Conservation (phyloP, 2,329 filamentous ascomycete species). For the Botrytis squamosa region DNA sequence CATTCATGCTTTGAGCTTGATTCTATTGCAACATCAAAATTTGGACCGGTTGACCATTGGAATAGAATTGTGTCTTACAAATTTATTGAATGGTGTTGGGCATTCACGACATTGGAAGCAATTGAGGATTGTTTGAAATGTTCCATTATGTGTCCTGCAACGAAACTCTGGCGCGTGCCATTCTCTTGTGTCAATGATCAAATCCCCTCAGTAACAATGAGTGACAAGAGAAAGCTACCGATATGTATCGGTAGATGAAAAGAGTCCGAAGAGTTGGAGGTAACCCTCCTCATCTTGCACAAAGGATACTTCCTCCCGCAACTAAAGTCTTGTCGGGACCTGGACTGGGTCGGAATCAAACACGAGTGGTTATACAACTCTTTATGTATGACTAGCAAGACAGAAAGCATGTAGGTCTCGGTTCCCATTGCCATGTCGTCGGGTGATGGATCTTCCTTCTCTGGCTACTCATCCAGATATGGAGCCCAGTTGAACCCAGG, state of each 20-base stretch:
- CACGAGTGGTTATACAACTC: constrained; percentile 12
- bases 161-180: background rate
- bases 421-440: constrained; percentile 18
- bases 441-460: background rate
- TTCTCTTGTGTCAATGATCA: background rate
- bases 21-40: background rate
- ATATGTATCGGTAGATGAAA: constrained; percentile 9
- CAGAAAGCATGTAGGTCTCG: background rate
- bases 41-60: background rate
- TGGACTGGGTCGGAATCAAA: background rate
- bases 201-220: background rate
- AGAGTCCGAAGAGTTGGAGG: background rate
- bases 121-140: background rate
- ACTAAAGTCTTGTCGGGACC: constrained; percentile 2
- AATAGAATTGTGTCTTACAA: background rate
- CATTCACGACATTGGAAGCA: background rate
- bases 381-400: background rate
- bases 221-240: background rate
- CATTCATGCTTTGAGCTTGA: background rate
- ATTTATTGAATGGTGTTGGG: background rate
- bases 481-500: background rate
- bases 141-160: background rate
- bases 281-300: background rate
- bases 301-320: background rate
- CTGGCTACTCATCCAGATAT: background rate